Evolutionary conservation across 2,329 filamentous ascomycete species (phyloP), one percentile per base, ranked within the genome.

Genomic region (Fusarium piperis): DNA sequence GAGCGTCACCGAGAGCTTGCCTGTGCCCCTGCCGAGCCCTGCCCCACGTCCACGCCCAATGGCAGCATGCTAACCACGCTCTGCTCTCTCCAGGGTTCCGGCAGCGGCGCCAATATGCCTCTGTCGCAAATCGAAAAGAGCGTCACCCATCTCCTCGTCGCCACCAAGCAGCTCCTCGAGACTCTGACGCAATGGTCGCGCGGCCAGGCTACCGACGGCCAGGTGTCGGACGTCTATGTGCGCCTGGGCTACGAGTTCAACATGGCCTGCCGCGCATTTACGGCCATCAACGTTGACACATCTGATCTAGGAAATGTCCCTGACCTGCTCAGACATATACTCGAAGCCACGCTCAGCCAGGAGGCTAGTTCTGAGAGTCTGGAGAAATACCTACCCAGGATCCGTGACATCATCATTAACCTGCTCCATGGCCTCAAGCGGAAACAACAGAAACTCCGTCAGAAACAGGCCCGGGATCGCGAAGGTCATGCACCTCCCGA

Each of bases 51-150:
- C 44, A 66, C 52, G 58, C 63, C 67, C 55, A 64, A 67, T 59
- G 66, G 58, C 16, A 68, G 68, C 52, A 69, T 74, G 70, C 77
- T 79, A 61, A 78, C 75, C 44, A 41, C 60, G 55, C 16, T 64
- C 35, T 65, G 41, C 53, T 62, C 63, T 69, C 76, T 79, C 74
- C 77, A 82, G 78, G 78, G 79, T 62, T 83, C 84, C 78, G 93
- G 92, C 59, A 78, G 80, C 85, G 90, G 82, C 85, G 91, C 85
- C 85, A 93, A 86, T 86, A 94, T 89, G 78, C 88, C 88, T 75
- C 88, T 99, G 74, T 98, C 95, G 59, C 95, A 97, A 82, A 99
- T 99, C 82, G 96, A 99, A 85, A 98, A 98, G 86, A 98, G 95
- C 80, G 96, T 99, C 72, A 98, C 95, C 12, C 96, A 99, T 80